These are phyloP conservation scores for Solanum appendiculatum DNA, from an alignment of 257 asterid species.

Conservation along the genomic window DNA sequence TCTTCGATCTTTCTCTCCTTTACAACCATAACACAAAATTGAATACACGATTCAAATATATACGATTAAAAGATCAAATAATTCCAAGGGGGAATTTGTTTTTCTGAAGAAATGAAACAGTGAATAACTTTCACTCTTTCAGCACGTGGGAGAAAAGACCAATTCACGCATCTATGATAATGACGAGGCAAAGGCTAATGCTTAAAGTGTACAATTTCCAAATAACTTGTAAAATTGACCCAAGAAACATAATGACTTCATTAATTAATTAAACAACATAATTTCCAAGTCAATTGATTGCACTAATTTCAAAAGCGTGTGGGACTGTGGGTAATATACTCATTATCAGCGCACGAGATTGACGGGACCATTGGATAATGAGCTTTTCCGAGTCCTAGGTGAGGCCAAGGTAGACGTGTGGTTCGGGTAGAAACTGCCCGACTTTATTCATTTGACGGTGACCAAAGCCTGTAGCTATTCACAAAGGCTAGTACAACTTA, in stretches of 20 bases:
- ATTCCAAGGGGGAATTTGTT: background rate
- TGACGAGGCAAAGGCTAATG: background rate
- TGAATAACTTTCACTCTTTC: background rate
- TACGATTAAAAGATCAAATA: background rate
- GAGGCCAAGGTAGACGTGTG: slow-evolving; percentile 1
- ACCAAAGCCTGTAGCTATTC: background rate
- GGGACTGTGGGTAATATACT: background rate
- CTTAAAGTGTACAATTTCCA: background rate
- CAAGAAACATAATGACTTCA: background rate
- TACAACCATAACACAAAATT: background rate
- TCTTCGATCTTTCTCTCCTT: background rate
- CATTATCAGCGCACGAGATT: background rate
- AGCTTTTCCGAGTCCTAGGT: background rate
- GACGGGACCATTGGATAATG: background rate
- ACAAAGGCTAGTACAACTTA: background rate
- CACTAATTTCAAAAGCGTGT: slow-evolving; percentile 6
- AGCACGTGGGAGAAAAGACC: background rate
- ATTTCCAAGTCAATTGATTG: slow-evolving; percentile 16
- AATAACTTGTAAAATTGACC: background rate
- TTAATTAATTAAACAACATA: background rate
- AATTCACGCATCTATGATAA: background rate
- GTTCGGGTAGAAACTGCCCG: slow-evolving; percentile 22
- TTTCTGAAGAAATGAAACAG: background rate
- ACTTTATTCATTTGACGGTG: background rate
- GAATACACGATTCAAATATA: background rate